Conservation (phyloP, 176 grass and related monocot species). For the Typha latifolia region DNA sequence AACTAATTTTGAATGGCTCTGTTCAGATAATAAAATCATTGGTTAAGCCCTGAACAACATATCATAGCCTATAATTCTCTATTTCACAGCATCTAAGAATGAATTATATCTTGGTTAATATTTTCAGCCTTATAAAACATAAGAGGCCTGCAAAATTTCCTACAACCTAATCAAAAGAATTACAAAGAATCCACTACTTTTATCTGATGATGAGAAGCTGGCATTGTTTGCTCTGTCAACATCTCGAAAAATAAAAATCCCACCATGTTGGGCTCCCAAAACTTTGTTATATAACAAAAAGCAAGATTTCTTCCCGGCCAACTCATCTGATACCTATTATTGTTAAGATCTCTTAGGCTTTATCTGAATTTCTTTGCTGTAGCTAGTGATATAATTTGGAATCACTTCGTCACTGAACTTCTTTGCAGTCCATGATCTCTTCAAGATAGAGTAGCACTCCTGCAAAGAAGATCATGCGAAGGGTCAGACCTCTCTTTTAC, state of each 20-base stretch:
- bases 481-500: background rate
- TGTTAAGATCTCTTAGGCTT: background rate
- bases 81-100: slow-evolving; percentile 5
- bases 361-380: background rate
- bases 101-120: background rate
- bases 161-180: background rate
- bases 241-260: background rate
- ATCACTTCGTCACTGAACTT: background rate
- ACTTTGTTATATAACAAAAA: background rate
- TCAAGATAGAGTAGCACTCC: background rate
- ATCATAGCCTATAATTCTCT: slow-evolving; percentile 5
- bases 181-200: background rate
- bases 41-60: slow-evolving; percentile 4
- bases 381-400: background rate
- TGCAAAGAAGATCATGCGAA: background rate
- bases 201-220: background rate
- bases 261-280: background rate
- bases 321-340: background rate
- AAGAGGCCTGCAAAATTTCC: slow-evolving; percentile 1
- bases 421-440: background rate
- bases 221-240: background rate
- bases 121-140: background rate
- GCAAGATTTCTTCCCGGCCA: too few relatives aligned
- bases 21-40: background rate
- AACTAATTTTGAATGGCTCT: slow-evolving; percentile 7